Percentiles rank a stretch among this genome's conserved stretches.
Conservation (phyloP, 306 rosid species). For the Quercus suber region DNA sequence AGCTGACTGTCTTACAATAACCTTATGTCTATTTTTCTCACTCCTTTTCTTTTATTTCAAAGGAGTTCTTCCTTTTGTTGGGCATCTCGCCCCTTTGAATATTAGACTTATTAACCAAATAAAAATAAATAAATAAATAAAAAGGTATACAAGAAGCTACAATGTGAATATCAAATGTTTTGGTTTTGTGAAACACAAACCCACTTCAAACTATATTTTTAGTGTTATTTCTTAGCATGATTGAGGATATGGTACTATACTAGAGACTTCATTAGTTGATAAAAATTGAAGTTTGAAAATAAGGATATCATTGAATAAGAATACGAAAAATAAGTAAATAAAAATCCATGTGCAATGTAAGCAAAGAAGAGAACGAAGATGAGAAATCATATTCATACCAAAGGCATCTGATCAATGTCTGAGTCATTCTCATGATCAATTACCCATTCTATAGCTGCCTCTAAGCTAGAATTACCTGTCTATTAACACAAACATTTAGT, state of each 20-base stretch:
- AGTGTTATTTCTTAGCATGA: background rate
- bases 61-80: too few species aligned
- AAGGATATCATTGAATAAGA: background rate
- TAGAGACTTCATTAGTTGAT: too few species aligned
- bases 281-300: background rate
- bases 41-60: too few species aligned
- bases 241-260: background rate
- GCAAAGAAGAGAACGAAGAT: background rate
- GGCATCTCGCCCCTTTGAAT: too few species aligned
- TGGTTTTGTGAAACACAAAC: too few species aligned
- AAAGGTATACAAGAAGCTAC: background rate
- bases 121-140: background rate
- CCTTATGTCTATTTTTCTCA: too few species aligned
- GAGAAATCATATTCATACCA: slow-evolving; percentile 35
- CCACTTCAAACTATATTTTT: background rate
- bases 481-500: background rate
- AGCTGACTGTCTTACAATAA: too few species aligned
- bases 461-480: slow-evolving; percentile 41
- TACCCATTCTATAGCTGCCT: slow-evolving; percentile 44
- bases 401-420: slow-evolving; percentile 39
- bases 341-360: background rate
- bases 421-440: slow-evolving; percentile 45
- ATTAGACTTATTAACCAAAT: background rate
- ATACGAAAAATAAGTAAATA: background rate
- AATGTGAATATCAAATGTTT: background rate